Conservation (phyloP, 225 moss, liverwort and hornwort genomes). For the Straminergon stramineum region DNA sequence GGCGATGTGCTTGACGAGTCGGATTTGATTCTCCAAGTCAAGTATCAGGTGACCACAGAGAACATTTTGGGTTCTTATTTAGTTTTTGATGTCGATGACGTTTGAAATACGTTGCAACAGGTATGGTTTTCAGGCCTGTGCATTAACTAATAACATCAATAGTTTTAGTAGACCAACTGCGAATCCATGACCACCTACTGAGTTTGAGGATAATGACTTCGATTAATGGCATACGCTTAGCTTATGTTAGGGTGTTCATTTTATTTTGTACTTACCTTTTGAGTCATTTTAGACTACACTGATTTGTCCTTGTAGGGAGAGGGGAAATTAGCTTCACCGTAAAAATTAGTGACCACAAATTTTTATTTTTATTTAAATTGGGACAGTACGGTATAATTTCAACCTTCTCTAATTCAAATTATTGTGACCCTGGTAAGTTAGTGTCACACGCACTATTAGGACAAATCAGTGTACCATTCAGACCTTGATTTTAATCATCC, state of each 20-base stretch:
- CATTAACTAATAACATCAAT: background rate
- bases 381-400: too few species aligned
- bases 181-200: background rate
- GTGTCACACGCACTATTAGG: background rate
- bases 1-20: constrained; percentile 35
- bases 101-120: background rate
- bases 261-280: background rate
- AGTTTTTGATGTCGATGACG: background rate
- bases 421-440: background rate
- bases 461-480: background rate
- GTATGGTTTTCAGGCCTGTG: too few species aligned
- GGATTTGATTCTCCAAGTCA: constrained; percentile 23
- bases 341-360: background rate
- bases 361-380: too few species aligned
- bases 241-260: background rate
- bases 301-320: background rate
- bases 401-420: background rate
- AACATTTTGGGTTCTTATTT: too few species aligned
- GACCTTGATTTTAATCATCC: too few species aligned
- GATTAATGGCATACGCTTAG: rapidly evolving
- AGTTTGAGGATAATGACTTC: background rate
- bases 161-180: too few species aligned
- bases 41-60: background rate
- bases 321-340: too few species aligned
- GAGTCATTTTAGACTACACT: background rate